phyloP scores from a whole-genome alignment of 768 basidiomycete genomes.

The Mycena belliarum region DNA sequence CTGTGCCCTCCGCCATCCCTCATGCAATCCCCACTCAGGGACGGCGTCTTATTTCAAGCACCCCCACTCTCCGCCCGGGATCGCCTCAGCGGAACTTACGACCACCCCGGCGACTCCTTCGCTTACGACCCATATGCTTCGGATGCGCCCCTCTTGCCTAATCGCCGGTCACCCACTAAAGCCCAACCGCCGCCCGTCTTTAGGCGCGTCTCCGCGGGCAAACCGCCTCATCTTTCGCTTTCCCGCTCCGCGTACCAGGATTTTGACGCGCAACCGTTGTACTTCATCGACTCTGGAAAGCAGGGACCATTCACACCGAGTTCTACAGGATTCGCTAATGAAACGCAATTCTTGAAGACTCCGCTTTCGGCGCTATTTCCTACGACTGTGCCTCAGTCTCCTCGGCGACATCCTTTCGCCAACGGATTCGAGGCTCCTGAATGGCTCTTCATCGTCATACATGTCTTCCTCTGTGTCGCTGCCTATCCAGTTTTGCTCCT shows the following conservation, averaged over 20 bases:
- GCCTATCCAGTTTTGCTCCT: constrained; percentile 37
- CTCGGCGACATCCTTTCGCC: constrained; percentile 30
- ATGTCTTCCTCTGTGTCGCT: constrained; percentile 32
- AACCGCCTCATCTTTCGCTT: not conserved
- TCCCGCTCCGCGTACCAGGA: constrained; percentile 1
- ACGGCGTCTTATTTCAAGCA: not conserved
- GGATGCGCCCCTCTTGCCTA: constrained; percentile 6
- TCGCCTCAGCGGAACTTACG: not conserved
- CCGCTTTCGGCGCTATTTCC: constrained; percentile 18
- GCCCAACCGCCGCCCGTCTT: not conserved
- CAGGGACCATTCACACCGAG: not conserved
- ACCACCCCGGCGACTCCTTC: not conserved
- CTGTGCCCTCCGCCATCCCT: not conserved
- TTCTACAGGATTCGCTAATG: constrained; percentile 1
- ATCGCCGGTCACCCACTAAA: not conserved
- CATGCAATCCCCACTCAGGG: constrained; percentile 6
- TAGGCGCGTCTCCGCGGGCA: not conserved
- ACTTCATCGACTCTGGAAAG: not conserved
- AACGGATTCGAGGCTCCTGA: constrained; percentile 35
- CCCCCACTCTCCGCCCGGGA: not conserved
- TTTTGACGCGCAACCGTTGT: not conserved
- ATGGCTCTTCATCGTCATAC: constrained; percentile 32
- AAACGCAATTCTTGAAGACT: constrained; percentile 10
- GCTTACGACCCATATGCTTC: constrained; percentile 13
- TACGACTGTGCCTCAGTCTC: constrained; percentile 16